Conservation (phyloP, 2,329 filamentous ascomycete species). For the Pestalotiopsis sp. region DNA sequence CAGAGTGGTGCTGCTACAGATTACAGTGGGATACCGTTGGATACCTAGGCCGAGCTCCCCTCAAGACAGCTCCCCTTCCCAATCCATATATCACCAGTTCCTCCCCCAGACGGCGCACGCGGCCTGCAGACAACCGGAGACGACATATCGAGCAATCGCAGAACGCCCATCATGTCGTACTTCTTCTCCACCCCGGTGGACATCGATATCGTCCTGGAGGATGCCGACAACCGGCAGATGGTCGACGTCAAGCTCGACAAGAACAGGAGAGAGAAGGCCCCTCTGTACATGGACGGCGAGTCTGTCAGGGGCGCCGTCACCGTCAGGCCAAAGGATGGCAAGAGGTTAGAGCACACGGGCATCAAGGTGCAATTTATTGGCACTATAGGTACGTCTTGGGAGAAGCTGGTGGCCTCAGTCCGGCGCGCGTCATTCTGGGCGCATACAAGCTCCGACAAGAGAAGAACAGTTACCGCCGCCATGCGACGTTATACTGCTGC, state of each 20-base stretch:
- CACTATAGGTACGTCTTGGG: constrained; percentile 72
- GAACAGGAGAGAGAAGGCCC: constrained; percentile 94
- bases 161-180: constrained; percentile 73
- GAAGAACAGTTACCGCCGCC: background rate
- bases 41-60: background rate
- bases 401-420: background rate
- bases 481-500: too few relatives aligned
- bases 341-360: constrained; percentile 94
- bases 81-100: background rate
- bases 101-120: background rate
- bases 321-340: constrained; percentile 94
- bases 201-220: constrained; percentile 97
- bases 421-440: background rate
- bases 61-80: background rate
- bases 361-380: constrained; percentile 99
- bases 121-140: background rate
- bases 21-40: background rate
- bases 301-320: constrained; percentile 97
- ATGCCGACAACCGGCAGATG: constrained; percentile 89
- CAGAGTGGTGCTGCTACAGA: background rate
- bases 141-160: background rate
- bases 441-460: background rate
- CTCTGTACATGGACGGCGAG: constrained; percentile 96
- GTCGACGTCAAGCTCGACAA: constrained; percentile 99
- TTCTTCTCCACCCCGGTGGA: constrained; percentile 98